Conservation (phyloP, 345 rosid species). For the Eutrema yunnanense region DNA sequence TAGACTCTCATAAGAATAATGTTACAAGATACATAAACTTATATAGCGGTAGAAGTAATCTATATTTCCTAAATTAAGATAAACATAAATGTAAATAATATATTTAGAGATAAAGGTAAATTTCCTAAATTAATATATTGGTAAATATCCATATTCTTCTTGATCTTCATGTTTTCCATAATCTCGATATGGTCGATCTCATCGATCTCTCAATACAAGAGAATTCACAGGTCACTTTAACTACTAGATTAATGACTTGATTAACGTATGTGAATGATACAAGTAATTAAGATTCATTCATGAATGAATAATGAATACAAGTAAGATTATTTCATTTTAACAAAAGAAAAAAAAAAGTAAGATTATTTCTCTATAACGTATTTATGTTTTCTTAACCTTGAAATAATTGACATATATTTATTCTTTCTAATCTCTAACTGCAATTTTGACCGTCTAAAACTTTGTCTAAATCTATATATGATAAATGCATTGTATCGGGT, state of each 20-base stretch:
- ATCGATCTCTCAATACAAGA: no score
- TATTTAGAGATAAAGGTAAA: no score
- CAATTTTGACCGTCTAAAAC: not conserved
- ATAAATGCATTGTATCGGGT: conserved; percentile 1
- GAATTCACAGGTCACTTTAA: not conserved
- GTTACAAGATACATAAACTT: no score
- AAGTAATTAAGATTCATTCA: not conserved
- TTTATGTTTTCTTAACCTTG: not conserved
- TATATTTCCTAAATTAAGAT: no score
- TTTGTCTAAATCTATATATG: not conserved
- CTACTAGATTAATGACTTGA: not conserved
- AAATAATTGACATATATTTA: not conserved
- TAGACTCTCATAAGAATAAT: no score
- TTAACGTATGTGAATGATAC: not conserved
- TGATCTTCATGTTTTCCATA: no score
- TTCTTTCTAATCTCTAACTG: not conserved
- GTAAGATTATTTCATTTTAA: not conserved
- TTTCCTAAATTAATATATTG: no score
- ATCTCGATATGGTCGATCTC: no score
- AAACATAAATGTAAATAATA: no score
- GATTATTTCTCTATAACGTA: not conserved
- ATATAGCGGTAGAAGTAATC: no score
- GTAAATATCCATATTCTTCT: no score
- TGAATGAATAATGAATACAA: not conserved
- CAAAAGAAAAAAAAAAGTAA: no score